These are phyloP conservation scores for Camellia oleifera DNA, from an alignment of 179 eudicot species.

Conservation along the genomic window DNA sequence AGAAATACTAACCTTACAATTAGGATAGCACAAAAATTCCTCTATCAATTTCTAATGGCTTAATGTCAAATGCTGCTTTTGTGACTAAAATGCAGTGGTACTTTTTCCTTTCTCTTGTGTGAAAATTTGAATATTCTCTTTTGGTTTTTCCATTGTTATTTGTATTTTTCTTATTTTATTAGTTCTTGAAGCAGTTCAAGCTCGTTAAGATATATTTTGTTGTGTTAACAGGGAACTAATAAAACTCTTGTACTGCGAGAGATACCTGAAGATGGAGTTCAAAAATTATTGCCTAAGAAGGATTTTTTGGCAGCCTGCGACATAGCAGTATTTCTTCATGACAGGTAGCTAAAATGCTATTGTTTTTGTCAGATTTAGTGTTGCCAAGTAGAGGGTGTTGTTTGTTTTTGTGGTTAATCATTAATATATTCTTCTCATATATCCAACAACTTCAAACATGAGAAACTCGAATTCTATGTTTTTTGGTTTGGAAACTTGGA, in stretches of 20 bases:
- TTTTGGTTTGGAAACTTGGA: no score
- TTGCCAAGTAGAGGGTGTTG: neutral
- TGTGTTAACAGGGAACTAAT: constrained; percentile 59
- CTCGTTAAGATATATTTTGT: neutral
- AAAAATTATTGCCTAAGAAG: constrained; percentile 47
- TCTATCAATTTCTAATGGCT: neutral
- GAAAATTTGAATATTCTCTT: neutral
- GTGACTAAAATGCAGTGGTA: neutral
- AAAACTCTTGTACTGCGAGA: constrained; percentile 80
- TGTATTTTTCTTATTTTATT: neutral
- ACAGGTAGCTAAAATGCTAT: constrained; percentile 48
- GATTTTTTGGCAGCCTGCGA: constrained; percentile 87
- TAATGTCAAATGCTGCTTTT: neutral
- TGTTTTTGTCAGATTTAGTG: constrained; percentile 4
- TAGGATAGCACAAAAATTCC: neutral
- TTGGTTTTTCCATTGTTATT: neutral
- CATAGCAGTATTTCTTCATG: constrained; percentile 84
- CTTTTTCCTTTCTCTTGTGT: neutral
- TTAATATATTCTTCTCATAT: no score
- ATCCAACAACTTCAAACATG: neutral
- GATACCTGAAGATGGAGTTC: constrained; percentile 73
- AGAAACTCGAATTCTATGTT: neutral
- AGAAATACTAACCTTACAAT: neutral
- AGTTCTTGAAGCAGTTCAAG: neutral
- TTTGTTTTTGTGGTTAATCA: neutral